phyloP scores from a whole-genome alignment of 1,139 yeast species.

The Diutina pseudorugosa region DNA sequence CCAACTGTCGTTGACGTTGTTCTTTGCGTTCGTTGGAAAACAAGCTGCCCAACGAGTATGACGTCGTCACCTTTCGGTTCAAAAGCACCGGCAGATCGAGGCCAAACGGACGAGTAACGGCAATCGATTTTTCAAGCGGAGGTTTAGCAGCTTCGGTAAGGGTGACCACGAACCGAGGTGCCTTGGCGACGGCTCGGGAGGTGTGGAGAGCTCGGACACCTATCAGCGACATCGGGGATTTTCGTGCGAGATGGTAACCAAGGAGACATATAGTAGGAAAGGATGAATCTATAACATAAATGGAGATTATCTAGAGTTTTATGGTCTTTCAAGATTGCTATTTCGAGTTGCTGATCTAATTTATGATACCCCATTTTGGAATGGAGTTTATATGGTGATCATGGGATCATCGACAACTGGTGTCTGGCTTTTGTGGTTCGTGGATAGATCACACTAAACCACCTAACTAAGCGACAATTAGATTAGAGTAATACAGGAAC shows the following conservation, averaged over 20 bases:
- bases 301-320: too few relatives aligned
- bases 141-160: conserved; percentile 10
- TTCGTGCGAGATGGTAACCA: not conserved
- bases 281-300: too few relatives aligned
- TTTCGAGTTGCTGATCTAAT: too few relatives aligned
- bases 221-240: not conserved
- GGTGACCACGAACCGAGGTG: conserved; percentile 8
- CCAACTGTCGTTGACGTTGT: conserved; percentile 42
- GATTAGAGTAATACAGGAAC: too few relatives aligned
- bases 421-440: too few relatives aligned
- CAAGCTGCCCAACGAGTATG: conserved; percentile 9
- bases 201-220: not conserved
- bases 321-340: too few relatives aligned
- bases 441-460: too few relatives aligned
- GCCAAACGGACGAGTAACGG: conserved; percentile 30
- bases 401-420: too few relatives aligned
- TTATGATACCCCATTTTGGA: too few relatives aligned
- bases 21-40: conserved; percentile 35
- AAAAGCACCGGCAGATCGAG: conserved; percentile 20
- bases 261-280: too few relatives aligned
- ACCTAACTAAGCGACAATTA: too few relatives aligned
- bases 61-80: conserved; percentile 12
- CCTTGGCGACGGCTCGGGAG: conserved; percentile 4
- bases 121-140: conserved; percentile 9
- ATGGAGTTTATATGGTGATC: too few relatives aligned